Evolutionary conservation across 2,329 filamentous ascomycete species (phyloP), one percentile per base, ranked within the genome.

Genomic region (Saccharata proteae): DNA sequence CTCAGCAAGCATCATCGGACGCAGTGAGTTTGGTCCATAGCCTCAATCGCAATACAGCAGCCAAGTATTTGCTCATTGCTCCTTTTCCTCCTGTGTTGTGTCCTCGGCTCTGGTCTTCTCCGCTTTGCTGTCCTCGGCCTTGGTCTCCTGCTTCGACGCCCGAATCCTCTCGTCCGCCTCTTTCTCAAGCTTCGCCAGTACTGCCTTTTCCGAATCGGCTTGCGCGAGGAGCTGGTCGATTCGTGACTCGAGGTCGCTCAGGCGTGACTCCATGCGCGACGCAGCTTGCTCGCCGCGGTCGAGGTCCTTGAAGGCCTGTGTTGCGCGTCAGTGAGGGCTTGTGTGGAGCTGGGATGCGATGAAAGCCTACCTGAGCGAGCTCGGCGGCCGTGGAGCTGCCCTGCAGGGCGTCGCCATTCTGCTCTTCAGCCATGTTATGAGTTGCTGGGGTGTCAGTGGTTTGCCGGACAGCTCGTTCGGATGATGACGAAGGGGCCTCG

Each of bases 281-380:
- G 70, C 70, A 18, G 69, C 66, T 37, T 56, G 57, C 49, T 74
- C 70, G 43, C 69, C 70, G 36, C 64, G 67, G 19, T 60, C 57
- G 19, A 67, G 55, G 37, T 65, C 62, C 41, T 65, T 56, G 45
- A 66, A 62, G 20, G 63, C 62, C 64, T 67, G 42, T 10, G 14
- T 22, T 17, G 16, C 10, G 5, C 6, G 11, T 10, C 24, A 17
- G 19, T 5, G 7, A 31, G 29, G 5, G 22, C 12, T 7, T n/a
- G 16, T n/a, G 19, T 28, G 8, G 19, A 11, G n/a, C 10, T 15
- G 26, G 16, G 18, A 16, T 16, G 26, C 5, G 6, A 30, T 25
- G 16, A n/a, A 16, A 17, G 22, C 37, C 13, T 37, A 55, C 53
- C 40, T 55, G 44, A 13, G 52, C 52, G 31, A 56, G 48, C 25